These are phyloP conservation scores for Coemansia sp. DNA, from an alignment of 192 early-diverging fungal genomes.

Conservation along the genomic window DNA sequence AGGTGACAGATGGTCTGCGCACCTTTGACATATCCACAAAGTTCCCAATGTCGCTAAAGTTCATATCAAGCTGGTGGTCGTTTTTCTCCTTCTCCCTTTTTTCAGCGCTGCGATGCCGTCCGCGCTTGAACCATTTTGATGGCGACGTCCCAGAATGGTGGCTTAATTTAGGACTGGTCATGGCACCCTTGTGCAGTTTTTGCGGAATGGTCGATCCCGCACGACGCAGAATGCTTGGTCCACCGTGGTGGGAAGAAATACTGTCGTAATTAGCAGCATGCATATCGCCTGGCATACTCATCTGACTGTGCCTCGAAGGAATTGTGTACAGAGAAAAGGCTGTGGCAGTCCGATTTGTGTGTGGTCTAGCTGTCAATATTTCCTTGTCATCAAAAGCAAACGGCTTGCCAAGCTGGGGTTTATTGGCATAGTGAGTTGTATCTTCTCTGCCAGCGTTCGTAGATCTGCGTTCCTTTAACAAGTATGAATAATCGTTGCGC, in stretches of 20 bases:
- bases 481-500: conserved; percentile 52
- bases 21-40: conserved; percentile 55
- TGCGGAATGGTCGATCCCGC: conserved; percentile 36
- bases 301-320: conserved; percentile 39
- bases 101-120: conserved; percentile 24
- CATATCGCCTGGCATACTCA: conserved; percentile 18
- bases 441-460: conserved; percentile 19
- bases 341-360: conserved; percentile 1
- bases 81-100: conserved; percentile 18
- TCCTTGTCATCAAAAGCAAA: conserved; percentile 34
- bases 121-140: conserved; percentile 49
- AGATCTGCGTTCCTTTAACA: conserved; percentile 43
- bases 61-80: conserved; percentile 54
- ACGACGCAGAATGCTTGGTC: conserved; percentile 31
- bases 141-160: conserved; percentile 21
- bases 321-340: conserved; percentile 25
- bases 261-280: conserved; percentile 6
- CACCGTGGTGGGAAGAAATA: conserved; percentile 16
- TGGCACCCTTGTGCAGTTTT: conserved; percentile 15
- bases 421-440: conserved; percentile 8
- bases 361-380: background rate
- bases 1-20: conserved; percentile 48
- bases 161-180: conserved; percentile 10
- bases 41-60: conserved; percentile 48
- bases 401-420: conserved; percentile 35